Evolutionary conservation across 768 basidiomycete species (phyloP).

Genomic region (Trametes meyenii): DNA sequence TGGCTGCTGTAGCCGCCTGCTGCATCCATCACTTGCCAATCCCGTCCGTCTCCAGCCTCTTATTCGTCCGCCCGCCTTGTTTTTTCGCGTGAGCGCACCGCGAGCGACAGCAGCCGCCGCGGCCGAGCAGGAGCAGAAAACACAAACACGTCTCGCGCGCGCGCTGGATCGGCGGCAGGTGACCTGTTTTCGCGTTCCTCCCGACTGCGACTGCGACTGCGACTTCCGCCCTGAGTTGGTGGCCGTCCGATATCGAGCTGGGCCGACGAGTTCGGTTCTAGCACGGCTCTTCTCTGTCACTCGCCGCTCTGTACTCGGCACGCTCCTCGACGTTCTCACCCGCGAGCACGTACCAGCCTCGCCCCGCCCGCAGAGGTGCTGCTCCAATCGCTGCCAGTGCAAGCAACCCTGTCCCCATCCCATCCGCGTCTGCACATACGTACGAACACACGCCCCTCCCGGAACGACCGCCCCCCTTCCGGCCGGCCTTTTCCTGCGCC

Average conservation of each 20-base stretch:
- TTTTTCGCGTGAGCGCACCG: no score
- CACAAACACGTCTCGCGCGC: neutral
- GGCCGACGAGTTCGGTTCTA: slow-evolving; percentile 23
- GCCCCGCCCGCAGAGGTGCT: neutral
- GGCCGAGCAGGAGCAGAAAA: no score
- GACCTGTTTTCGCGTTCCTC: neutral
- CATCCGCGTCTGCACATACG: neutral
- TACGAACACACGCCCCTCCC: slow-evolving; percentile 5
- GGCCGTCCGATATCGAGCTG: slow-evolving; percentile 5
- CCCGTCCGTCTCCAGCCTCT: neutral
- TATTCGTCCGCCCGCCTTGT: no score
- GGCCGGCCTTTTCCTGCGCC: neutral
- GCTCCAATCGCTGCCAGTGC: no score
- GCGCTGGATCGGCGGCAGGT: neutral
- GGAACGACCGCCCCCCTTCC: no score
- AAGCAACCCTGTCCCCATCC: no score
- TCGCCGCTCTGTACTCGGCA: slow-evolving; percentile 4
- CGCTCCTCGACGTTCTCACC: neutral
- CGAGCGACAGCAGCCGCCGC: no score
- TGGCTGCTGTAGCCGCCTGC: neutral
- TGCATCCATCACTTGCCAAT: slow-evolving; percentile 7
- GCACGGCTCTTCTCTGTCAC: slow-evolving; percentile 20
- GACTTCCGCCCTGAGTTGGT: slow-evolving; percentile 6
- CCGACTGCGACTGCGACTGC: no score
- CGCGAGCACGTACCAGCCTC: neutral